Base-by-base conservation (phyloP, 352 stramenopile species). In the Phytopythium ostracodes region DNA sequence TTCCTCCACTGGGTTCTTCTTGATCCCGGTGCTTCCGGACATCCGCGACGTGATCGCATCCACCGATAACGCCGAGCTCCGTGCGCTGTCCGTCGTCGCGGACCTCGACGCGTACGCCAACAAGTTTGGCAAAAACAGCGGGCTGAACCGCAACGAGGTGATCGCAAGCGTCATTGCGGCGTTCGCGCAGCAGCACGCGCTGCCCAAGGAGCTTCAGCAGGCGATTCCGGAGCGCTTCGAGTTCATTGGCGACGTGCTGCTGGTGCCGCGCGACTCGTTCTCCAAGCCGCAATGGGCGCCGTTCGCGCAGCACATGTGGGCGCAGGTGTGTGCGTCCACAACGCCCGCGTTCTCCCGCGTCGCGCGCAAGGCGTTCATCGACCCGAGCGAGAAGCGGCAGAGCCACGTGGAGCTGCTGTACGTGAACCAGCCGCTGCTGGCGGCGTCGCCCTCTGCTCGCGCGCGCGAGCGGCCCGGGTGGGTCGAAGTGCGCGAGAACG, bases 401-500 rank as follows among this genome's bases (percentile, higher is more conserved):
- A 94, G 85, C 66, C 83, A 78, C 49, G 72, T 96, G 17, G 72
- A 93, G 40, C 46, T 95, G 29, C 46, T 94, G 38, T 92, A 85
- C 29, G 63, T 87, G 2, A 76, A 92, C 65, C 52, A 64, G 24
- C 63, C 73, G 31, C 66, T 71, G 9, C 65, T 88, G 31, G 44
- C 66, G 27, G 67, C 69, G 7, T 70, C 73, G 7, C 49, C 66
- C 15, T 59, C 53, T 0, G 8, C 35, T 0, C 71, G 79, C 27
- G 72, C 67, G 6, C 75, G 68, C 25, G 47, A 79, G 35, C 29
- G 59, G 5, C 66, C 67, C 1, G 84, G 87, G 11, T 97, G 88
- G 88, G 85, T 96, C 8, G 79, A 96, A 59, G 84, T 96, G 53
- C 76, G 83, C 53, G 96, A 99, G 72, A 97, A 98, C 70, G 91